Base-by-base conservation (phyloP, 768 basidiomycete genomes). In the Lanmaoa rubissima region DNA sequence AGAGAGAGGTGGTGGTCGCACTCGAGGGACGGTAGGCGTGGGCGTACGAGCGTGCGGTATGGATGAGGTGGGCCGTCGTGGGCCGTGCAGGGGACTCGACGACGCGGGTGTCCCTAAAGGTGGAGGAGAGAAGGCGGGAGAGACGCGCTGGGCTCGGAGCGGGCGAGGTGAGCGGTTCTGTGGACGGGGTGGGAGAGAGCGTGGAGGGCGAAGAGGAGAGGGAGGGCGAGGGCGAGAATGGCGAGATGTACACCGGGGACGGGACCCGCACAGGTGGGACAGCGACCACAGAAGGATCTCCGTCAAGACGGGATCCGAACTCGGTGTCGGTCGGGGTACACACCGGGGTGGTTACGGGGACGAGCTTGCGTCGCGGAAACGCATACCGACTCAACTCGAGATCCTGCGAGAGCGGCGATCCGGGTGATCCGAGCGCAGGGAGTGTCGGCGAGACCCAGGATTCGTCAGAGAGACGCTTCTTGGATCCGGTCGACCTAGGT, bases 401-500 rank as follows among this genome's bases (percentile, higher is more conserved):
- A 41, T 62, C 58, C 8, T 60, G 56, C 13, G 50, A 52, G 11
- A 56, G 44, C 17, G 55, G 57, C 10, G 63, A 54, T 17, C 35
- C 60, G 6, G 64, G 51, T 7, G 56, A 58, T 3, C 17, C 43
- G 8, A 51, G 47, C 1, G 24, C 9, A 6, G 65, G 58, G 19
- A 67, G 55, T 4, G 17, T 4, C 0, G 63, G 66, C 0, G 66
- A 62, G 51, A 67, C 66, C 66, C 66, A 67, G 5, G 66, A 67
- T 16, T 67, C 66, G 26, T 67, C 59, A 1, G 66, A 67, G 21
- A 68, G 64, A n/a, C 66, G 64, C 24, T 47, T 63, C 65, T 55
- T 49, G 60, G 55, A 42, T 13, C 41, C 4, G 41, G 19, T 10
- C 3, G 58, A 31, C n/a, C 38, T 53, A 5, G 21, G 24, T 9